Evolutionary conservation across 768 basidiomycete genomes (phyloP), one percentile per base, ranked within the genome.

Genomic region (Mycena chlorophos): DNA sequence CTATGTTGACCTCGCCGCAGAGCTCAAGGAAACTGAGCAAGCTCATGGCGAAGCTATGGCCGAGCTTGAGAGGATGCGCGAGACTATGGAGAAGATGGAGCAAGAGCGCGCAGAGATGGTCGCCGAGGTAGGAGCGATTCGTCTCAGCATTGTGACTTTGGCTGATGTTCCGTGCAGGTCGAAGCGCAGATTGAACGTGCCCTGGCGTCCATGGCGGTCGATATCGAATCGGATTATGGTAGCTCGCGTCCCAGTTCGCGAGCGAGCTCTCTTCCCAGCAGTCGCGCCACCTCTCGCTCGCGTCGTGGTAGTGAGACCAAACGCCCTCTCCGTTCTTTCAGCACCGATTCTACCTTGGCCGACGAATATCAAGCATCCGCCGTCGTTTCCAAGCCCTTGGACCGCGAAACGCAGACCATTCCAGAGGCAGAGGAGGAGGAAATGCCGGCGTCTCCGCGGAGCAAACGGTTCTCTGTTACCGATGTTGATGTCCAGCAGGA

Each of bases 171-270:
- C 6, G 20, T 46, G 2, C 17, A 56, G 55, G 91, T 94, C 22
- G 91, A 94, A 67, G 89, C 88, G 25, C 91, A 94, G 74, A 94
- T 94, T 64, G 91, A 93, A 70, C 81, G 88, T 54, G 91, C 92
- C 0, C 77, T 94, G 48, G 87, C 83, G 25, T 88, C 88, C 23
- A 92, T 94, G 90, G 85, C 87, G 23, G 87, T 91, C 56, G 88
- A 86, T 61, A 77, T 88, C 51, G 85, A 89, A 51, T 90, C 88
- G 17, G 90, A 92, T 62, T 88, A 88, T 54, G 79, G 78, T 39
- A 81, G 81, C 60, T 88, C 88, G 37, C 82, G 87, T 48, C 84
- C 88, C 26, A 79, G 69, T 59, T 87, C 86, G 57, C 86, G 87
- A 43, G 66, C 85, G 62, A 62, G 60, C 48, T 62, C 88, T 31